These are phyloP conservation scores for Phytophthora sojae DNA, from an alignment of 352 stramenopile genomes.

Conservation along the genomic window DNA sequence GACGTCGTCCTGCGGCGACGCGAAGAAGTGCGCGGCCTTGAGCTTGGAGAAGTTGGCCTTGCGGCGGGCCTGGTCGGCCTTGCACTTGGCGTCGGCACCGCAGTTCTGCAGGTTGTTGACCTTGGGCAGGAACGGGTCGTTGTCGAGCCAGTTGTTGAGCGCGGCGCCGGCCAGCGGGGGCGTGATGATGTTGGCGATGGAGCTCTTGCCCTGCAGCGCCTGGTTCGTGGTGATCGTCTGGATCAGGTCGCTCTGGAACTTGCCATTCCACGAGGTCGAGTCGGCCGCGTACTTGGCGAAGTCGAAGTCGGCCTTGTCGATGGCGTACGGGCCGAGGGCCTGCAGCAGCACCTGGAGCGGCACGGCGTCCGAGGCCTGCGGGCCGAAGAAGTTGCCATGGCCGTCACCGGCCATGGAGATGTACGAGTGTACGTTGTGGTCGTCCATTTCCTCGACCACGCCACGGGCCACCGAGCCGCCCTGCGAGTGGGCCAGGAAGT, in stretches of 20 bases:
- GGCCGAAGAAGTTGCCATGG: conserved; percentile 66
- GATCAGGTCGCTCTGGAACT: conserved; percentile 53
- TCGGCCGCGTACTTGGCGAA: conserved; percentile 49
- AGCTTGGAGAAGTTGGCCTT: conserved; percentile 57
- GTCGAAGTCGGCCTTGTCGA: conserved; percentile 43
- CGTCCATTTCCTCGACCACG: conserved; percentile 67
- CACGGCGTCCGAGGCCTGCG: conserved; percentile 42
- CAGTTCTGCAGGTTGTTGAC: conserved; percentile 50
- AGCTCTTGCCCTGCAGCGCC: conserved; percentile 41
- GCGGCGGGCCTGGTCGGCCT: conserved; percentile 37
- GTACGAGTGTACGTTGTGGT: conserved; percentile 60
- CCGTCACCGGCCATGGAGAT: conserved; percentile 57
- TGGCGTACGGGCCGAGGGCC: conserved; percentile 42
- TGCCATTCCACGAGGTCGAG: conserved; percentile 38
- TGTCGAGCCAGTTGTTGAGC: conserved; percentile 48
- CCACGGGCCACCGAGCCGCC: conserved; percentile 52
- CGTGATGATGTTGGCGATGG: conserved; percentile 47
- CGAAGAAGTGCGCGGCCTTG: conserved; percentile 57
- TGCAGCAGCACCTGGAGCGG: conserved; percentile 50
- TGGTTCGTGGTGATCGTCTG: conserved; percentile 40
- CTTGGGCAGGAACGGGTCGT: conserved; percentile 50
- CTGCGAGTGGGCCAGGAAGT: conserved; percentile 61
- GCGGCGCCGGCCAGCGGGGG: conserved; percentile 38
- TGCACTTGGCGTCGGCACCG: conserved; percentile 23
- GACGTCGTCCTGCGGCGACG: conserved; percentile 53